phyloP scores from a whole-genome alignment of 169 alveolate genomes.

The Plasmodium ovale region DNA sequence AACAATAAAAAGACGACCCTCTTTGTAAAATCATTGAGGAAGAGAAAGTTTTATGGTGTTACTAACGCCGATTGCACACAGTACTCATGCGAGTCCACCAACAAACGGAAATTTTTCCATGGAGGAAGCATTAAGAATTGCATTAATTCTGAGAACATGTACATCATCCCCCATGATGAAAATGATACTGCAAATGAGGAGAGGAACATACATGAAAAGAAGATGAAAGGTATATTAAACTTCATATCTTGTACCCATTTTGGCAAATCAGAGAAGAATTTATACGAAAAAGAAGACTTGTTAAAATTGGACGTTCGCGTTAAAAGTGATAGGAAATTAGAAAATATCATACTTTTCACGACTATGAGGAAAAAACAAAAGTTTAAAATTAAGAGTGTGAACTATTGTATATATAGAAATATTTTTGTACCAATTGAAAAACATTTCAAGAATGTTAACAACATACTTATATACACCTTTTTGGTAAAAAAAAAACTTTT shows the following conservation, averaged over 20 bases:
- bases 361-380: neutral
- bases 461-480: slow-evolving; percentile 14
- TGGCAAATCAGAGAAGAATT: neutral
- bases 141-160: no score
- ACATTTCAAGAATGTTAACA: slow-evolving; percentile 26
- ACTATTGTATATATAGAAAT: slow-evolving; percentile 39
- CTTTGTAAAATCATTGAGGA: no score
- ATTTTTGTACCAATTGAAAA: slow-evolving; percentile 27
- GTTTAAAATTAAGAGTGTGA: slow-evolving; percentile 15
- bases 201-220: no score
- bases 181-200: no score
- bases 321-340: neutral
- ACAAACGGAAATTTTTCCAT: no score
- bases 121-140: no score
- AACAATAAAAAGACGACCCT: no score
- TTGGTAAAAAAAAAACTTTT: slow-evolving; percentile 25
- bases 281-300: neutral
- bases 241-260: neutral
- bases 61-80: no score
- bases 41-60: no score
- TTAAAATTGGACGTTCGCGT: neutral
- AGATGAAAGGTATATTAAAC: no score
- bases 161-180: no score
- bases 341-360: neutral
- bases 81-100: no score